A percentile compares a stretch with the other conserved stretches of the same genome.
phyloP scores from a whole-genome alignment of 768 basidiomycete genomes.

The Phaeotremella skinneri region DNA sequence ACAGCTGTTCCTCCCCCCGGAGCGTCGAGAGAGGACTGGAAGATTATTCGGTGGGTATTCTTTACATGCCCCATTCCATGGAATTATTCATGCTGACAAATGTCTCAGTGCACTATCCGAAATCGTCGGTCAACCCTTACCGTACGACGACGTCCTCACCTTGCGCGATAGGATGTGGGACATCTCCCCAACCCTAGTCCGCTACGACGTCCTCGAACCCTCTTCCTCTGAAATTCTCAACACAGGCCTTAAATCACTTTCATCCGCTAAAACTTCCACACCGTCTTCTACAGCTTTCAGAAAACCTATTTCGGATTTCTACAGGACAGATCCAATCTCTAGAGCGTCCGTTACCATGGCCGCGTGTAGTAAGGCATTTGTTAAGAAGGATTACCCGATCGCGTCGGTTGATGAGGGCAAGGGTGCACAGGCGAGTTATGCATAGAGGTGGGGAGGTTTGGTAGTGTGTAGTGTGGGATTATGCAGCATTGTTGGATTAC shows the following conservation, averaged over 20 bases:
- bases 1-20: conserved; percentile 94
- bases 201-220: conserved; percentile 76
- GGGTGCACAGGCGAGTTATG: conserved; percentile 40
- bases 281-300: conserved; percentile 57
- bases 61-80: background rate
- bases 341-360: conserved; percentile 95
- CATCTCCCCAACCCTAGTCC: conserved; percentile 81
- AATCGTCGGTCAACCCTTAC: conserved; percentile 71
- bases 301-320: conserved; percentile 88
- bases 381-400: conserved; percentile 56
- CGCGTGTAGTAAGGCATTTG: conserved; percentile 82
- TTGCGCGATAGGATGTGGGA: conserved; percentile 96
- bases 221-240: conserved; percentile 71
- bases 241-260: conserved; percentile 66
- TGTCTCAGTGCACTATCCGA: conserved; percentile 74
- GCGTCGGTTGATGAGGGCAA: conserved; percentile 28
- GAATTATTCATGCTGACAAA: background rate
- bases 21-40: conserved; percentile 94
- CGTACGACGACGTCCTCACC: conserved; percentile 80
- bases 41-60: conserved; percentile 73
- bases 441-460: conserved; percentile 15
- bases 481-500: no score
- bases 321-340: conserved; percentile 92
- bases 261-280: conserved; percentile 60
- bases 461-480: no score